A percentile compares a stretch with the other conserved stretches of the same genome.
phyloP scores from a whole-genome alignment of 805 yeast species.

The Kregervanrija pseudodelftensis region DNA sequence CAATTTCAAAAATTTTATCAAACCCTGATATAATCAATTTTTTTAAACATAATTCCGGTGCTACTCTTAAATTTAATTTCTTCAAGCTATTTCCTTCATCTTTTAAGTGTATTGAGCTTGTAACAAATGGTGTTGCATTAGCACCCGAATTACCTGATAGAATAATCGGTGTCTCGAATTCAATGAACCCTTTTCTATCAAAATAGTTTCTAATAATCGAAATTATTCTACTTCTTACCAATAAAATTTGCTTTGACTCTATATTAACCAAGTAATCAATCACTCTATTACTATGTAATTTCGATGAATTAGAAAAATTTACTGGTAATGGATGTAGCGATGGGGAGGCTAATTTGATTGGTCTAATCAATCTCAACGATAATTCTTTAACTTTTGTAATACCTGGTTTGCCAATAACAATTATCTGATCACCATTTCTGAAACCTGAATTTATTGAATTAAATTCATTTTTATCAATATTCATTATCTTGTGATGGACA shows the following conservation, averaged over 20 bases:
- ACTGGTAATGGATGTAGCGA: constrained; percentile 68
- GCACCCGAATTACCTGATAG: constrained; percentile 74
- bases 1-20: constrained; percentile 82
- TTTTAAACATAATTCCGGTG: constrained; percentile 94
- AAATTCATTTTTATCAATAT: constrained; percentile 36
- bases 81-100: constrained; percentile 15
- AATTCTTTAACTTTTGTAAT: constrained; percentile 72
- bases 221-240: constrained; percentile 50
- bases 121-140: constrained; percentile 78
- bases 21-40: constrained; percentile 77
- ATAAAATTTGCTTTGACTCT: constrained; percentile 37
- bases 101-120: constrained; percentile 33
- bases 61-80: constrained; percentile 65
- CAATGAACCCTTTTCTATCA: constrained; percentile 50
- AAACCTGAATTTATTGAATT: constrained; percentile 33
- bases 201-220: constrained; percentile 53
- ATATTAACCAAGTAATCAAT: constrained; percentile 64
- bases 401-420: constrained; percentile 65
- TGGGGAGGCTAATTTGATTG: constrained; percentile 54
- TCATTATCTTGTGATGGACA: constrained; percentile 44
- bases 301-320: constrained; percentile 43
- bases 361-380: constrained; percentile 51
- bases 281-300: constrained; percentile 61
- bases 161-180: constrained; percentile 85
- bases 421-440: constrained; percentile 66